Evolutionary conservation across 2,329 filamentous ascomycete species (phyloP), one percentile per base, ranked within the genome.

Genomic region (Botrytis fabae): DNA sequence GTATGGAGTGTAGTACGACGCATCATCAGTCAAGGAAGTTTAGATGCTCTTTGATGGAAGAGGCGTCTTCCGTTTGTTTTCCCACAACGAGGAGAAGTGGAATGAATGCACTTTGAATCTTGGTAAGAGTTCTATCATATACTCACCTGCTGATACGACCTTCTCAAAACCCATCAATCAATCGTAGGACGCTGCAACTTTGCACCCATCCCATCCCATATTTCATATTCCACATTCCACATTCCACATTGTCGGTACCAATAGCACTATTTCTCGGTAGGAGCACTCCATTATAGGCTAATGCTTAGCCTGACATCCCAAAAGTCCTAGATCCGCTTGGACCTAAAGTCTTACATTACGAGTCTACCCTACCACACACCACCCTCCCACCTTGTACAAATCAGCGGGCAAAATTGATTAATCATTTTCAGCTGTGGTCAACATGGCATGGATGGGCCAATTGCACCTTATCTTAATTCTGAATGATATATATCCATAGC

Each of bases 321-420:
- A 25, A 28, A 40, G 18, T 54, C n/a, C 16, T 42, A 57, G 48
- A 51, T 51, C 12, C 48, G 65, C 48, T 42, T 68, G 48, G 35
- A 57, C 35, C 18, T 40, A 6, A 40, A 38, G 35, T 28, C n/a
- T 42, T 40, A 20, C 48, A 57, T 57, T 28, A 57, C 51, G 51
- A 57, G 51, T 57, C 14, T 28, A 9, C 51, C 38, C 38, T 38
- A 38, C 38, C 38, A 35, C 35, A 35, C 8, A 38, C 38, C 38
- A 38, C 38, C 38, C 38, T 38, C 38, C 38, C 40, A 57, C n/a
- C 65, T 68, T 57, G 65, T 38, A 69, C 64, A 42, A 38, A 69
- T 69, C 48, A 57, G 65, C 65, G 65, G 65, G 65, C 65, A 25
- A 57, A 48, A 69, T 57, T 69, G 65, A 69, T 32, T 57, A 42